These are phyloP conservation scores for Penicillium sp. DNA, from an alignment of 2,329 filamentous ascomycete species.

Conservation along the genomic window DNA sequence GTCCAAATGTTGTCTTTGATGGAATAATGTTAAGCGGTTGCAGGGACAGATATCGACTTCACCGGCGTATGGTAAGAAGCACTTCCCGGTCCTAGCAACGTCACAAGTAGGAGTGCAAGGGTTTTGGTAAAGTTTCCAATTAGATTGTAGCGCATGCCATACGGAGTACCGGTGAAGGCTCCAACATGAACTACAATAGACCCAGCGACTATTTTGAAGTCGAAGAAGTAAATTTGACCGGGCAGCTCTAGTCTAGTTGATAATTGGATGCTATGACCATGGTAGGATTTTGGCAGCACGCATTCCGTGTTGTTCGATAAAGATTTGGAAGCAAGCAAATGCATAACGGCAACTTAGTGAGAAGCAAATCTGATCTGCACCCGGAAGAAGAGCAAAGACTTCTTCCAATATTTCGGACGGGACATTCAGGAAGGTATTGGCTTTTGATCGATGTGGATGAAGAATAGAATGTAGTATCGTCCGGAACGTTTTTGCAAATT, in stretches of 20 bases:
- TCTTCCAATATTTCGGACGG: background rate
- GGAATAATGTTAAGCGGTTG: conserved; percentile 1
- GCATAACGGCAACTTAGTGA: background rate
- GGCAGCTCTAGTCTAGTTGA: background rate
- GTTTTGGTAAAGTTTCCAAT: conserved; percentile 1
- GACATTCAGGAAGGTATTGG: background rate
- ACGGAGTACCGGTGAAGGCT: conserved; percentile 7
- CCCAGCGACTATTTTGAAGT: conserved; percentile 10
- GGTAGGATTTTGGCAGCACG: background rate
- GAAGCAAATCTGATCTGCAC: background rate
- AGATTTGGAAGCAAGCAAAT: background rate
- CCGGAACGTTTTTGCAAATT: background rate
- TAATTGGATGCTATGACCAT: background rate
- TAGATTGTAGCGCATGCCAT: conserved; percentile 3
- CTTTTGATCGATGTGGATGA: background rate
- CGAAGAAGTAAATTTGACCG: conserved; percentile 4
- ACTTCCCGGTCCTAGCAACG: background rate
- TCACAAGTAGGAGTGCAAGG: conserved; percentile 1
- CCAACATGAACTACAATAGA: conserved; percentile 8
- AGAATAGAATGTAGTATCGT: background rate
- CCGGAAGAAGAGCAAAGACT: background rate
- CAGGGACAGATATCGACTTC: conserved; percentile 9
- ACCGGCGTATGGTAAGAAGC: conserved; percentile 1
- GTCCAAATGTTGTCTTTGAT: conserved; percentile 4
- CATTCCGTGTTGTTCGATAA: background rate